Base-by-base conservation (phyloP, 2,329 filamentous ascomycete species). In the Arthrobotrys sphaeroides region DNA sequence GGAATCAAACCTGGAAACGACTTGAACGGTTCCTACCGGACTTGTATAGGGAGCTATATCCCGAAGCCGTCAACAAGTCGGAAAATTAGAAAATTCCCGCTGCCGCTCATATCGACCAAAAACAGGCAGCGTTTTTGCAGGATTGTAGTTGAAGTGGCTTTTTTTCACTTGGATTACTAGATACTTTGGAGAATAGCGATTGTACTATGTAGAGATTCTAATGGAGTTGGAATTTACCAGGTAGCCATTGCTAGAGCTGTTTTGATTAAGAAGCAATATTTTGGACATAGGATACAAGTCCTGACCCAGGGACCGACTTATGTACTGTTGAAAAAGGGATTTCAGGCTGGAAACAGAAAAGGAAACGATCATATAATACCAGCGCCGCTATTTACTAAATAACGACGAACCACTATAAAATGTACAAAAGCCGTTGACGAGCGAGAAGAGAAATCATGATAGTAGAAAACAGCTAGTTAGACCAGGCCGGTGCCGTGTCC, bases 21-120 rank as follows among this genome's bases (percentile, higher is more conserved):
- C 53, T 80, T 13, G 79, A 80, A 57, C 62, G 79, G n/a, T 80
- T 80, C 67, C 65, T 80, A 38, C 79, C 79, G n/a, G 78, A 78
- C 28, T 59, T 80, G 43, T 73, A 73, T 33, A 62, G 62, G 26
- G 76, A 77, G 18, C 49, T 77, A 33, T 77, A 72, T 36, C 76
- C 76, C 5, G 73, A 73, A 10, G 45, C 2, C 5, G 10, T 28
- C 24, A 42, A 33, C 18, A 51, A 55, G 26, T 7, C 31, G 65
- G 42, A 69, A 40, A 51, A 49, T 18, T 43, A 69, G 53, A 53
- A 33, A 45, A 16, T 24, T 45, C 22, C 40, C 42, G 42, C 31
- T n/a, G 10, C 18, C 4, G 31, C 51, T 55, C 51, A n/a, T n/a
- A n/a, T n/a, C n/a, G n/a, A n/a, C n/a, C n/a, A n/a, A n/a, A n/a